Percentiles rank a stretch among this genome's conserved stretches.
These are phyloP conservation scores for Wickerhamomyces rabaulensis DNA, from an alignment of 805 yeast genomes.

Conservation along the genomic window DNA sequence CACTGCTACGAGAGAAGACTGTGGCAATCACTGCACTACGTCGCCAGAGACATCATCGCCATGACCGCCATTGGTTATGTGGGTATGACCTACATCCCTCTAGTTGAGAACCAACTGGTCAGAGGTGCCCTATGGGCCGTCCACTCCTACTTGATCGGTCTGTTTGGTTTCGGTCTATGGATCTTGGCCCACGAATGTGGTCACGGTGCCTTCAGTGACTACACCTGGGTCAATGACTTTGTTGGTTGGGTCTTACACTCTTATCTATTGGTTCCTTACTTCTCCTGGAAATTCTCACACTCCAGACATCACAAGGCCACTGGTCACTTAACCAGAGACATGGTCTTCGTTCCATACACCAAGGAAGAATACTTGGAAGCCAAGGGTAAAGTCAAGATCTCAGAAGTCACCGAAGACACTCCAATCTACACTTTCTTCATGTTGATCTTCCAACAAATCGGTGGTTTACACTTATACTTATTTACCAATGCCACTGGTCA, in stretches of 20 bases:
- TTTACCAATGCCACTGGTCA: constrained; percentile 55
- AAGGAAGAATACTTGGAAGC: constrained; percentile 38
- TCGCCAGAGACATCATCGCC: constrained; percentile 44
- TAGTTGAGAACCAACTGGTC: constrained; percentile 26
- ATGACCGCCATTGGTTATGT: constrained; percentile 38
- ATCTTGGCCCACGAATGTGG: constrained; percentile 63
- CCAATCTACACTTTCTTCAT: constrained; percentile 42
- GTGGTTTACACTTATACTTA: constrained; percentile 49
- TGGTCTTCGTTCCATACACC: constrained; percentile 54
- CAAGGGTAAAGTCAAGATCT: constrained; percentile 29
- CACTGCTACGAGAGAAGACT: constrained; percentile 55
- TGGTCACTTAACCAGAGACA: constrained; percentile 54
- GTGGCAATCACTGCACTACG: constrained; percentile 44
- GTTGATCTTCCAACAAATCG: constrained; percentile 48
- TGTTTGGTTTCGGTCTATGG: constrained; percentile 56
- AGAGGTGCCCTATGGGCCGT: constrained; percentile 39
- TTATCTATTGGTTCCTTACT: constrained; percentile 52
- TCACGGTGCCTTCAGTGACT: constrained; percentile 56
- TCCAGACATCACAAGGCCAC: constrained; percentile 61
- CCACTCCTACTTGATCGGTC: constrained; percentile 36
- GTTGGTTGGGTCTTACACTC: constrained; percentile 61
- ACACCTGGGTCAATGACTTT: constrained; percentile 44
- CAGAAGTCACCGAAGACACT: constrained; percentile 49
- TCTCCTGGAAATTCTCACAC: constrained; percentile 58
- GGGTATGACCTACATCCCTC: constrained; percentile 40